Percentiles rank a stretch among this genome's conserved stretches.
Evolutionary conservation across 1,284 basidiomycete genomes (phyloP).

Genomic region (Ganoderma resinaceum): DNA sequence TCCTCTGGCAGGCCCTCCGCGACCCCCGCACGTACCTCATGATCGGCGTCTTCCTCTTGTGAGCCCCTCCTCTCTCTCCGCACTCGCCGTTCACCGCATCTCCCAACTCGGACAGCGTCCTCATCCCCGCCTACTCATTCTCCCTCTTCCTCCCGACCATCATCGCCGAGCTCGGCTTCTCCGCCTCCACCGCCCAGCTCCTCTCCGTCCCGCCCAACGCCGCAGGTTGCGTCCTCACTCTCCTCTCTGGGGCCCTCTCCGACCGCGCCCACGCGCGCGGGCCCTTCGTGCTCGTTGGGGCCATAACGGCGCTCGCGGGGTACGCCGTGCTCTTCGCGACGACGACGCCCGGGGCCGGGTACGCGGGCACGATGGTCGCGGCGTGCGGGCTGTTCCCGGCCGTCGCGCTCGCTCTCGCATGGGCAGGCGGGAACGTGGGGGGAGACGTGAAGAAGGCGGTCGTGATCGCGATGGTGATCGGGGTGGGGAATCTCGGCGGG

Average conservation of each 20-base stretch:
- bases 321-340: conserved; percentile 66
- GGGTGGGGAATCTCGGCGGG: conserved; percentile 67
- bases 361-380: conserved; percentile 66
- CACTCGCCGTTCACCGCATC: background rate
- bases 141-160: conserved; percentile 38
- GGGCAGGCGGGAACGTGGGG: conserved; percentile 72
- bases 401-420: conserved; percentile 63
- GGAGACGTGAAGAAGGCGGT: conserved; percentile 74
- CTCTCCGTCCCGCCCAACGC: conserved; percentile 32
- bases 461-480: conserved; percentile 70
- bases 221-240: conserved; percentile 23
- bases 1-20: conserved; percentile 33
- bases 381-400: conserved; percentile 67
- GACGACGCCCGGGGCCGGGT: conserved; percentile 56
- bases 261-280: conserved; percentile 43
- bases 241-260: conserved; percentile 19
- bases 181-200: conserved; percentile 35
- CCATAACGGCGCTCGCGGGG: conserved; percentile 61
- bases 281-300: conserved; percentile 62
- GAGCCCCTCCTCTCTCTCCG: background rate
- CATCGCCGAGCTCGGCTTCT: conserved; percentile 39
- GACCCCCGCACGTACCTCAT: conserved; percentile 52
- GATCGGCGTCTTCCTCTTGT: conserved; percentile 27
- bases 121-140: conserved; percentile 26
- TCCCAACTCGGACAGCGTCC: conserved; percentile 6